Evolutionary conservation across 345 rosid genomes (phyloP), one percentile per base, ranked within the genome.

Genomic region (Chamaenerion angustifolium): DNA sequence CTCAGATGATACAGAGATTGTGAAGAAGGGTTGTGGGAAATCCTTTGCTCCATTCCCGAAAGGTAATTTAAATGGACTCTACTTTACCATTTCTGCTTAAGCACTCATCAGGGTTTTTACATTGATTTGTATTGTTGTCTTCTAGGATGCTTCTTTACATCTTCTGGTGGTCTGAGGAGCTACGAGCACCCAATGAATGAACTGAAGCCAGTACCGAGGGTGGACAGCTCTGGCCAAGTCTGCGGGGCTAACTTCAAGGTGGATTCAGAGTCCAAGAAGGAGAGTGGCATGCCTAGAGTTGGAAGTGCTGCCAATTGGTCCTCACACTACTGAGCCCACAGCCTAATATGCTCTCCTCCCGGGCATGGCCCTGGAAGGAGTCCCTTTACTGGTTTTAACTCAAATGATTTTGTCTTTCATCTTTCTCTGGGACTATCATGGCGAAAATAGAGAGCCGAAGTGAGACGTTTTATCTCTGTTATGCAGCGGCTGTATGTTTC

Each of bases 261-360:
- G 64, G 94, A 90, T 66, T 64, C 68, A 0, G 92, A 75, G 55
- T 45, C 82, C 45, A 83, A 83, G 81, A 83, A 86, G 80, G 81
- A 71, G 57, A 47, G 60, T 35, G 74, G 87, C 71, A 82, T 90
- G 87, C 94, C 95, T 2, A 80, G 95, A 63, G 94, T 81, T 37
- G 96, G 85, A 21, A 90, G 98, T 48, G 81, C 86, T n/a, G 85
- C 76, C 57, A 79, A 90, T 63, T 86, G 98, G 98, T 90, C 96
- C 45, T 5, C 65, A 0, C 58, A 81, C 56, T 76, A 73, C 74
- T 89, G 68, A 86, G 51, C 6, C 37, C 37, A 4, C 1, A 31
- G 1, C 37, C 37, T 31, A 31, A 31, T 31, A 31, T 31, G 8
- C 37, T 7, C 37, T 7, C 37, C 37, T 31, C 37, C 37, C 3